Base-by-base conservation (phyloP, 352 stramenopile species). In the Pythium sukuiense region DNA sequence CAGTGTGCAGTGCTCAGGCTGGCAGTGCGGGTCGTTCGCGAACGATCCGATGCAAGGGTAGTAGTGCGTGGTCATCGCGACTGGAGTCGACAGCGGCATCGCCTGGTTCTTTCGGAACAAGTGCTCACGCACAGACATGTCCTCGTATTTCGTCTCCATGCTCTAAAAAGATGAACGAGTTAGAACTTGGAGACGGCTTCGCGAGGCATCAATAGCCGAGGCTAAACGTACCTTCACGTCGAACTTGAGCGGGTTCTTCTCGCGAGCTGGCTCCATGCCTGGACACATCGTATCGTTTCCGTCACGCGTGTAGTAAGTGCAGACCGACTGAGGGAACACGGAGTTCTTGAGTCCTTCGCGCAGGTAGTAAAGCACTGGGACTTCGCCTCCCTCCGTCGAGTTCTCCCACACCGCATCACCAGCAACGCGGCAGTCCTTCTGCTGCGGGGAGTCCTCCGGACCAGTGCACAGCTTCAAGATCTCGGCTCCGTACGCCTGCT, bases 61-160 rank as follows among this genome's bases (percentile, higher is more conserved):
- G 73, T 92, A 93, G 70, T 92, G 85, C 14, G 85, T 91, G 45
- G 85, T 75, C 76, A 87, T 86, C 35, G 83, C 78, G 2, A 93
- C 80, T 2, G 85, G 81, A 39, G 81, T 92, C 8, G 83, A 90
- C 24, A 93, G 69, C 53, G 83, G 79, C 85, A 93, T 92, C 12
- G 81, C 85, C 61, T 91, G 77, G 32, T 92, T 90, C 65, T 85
- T 85, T 45, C 77, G 73, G 63, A 90, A 82, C 53, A 93, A 66
- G 59, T 88, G 77, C 61, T 89, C 81, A 46, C 81, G 75, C 18
- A 90, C 82, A 27, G 85, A 89, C 81, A 90, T 88, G 54, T 93
- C 83, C 1, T 93, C 83, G 61, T 92, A 93, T 69, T 87, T 89
- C 29, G 85, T 91, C 3, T 85, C 76, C 81, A 93, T 91, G 43